Evolutionary conservation across 2,329 filamentous ascomycete genomes (phyloP).

Genomic region (Cercospora berteroae): DNA sequence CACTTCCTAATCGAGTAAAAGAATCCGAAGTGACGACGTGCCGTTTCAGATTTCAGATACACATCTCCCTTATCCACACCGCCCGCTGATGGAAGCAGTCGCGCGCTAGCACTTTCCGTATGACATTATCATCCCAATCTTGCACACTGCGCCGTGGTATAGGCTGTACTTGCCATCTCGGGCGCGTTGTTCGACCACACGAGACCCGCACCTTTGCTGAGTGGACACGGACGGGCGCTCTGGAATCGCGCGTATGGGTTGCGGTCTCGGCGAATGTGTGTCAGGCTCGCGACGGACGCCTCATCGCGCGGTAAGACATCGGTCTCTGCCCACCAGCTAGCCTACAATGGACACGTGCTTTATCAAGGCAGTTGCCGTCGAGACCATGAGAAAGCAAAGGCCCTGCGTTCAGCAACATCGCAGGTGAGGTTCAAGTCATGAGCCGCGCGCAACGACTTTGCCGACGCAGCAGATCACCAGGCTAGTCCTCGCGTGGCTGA

Average conservation of each 20-base stretch:
- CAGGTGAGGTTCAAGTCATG: conserved; percentile 6
- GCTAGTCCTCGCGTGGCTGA: conserved; percentile 5
- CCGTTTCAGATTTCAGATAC: conserved; percentile 11
- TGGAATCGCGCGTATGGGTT: background rate
- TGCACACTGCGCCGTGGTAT: conserved; percentile 7
- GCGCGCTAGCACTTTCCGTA: conserved; percentile 1
- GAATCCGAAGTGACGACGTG: conserved; percentile 16
- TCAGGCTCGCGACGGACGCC: background rate
- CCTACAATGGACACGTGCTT: background rate
- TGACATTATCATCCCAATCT: conserved; percentile 1
- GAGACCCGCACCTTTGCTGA: background rate
- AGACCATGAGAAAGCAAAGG: background rate
- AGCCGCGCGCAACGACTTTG: background rate
- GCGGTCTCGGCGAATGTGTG: background rate
- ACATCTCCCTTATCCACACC: conserved; percentile 1
- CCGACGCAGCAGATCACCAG: conserved; percentile 6
- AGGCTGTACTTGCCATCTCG: conserved; percentile 1
- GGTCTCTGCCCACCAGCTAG: background rate
- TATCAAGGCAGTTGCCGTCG: background rate
- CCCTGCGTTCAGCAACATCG: background rate
- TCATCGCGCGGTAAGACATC: conserved; percentile 2
- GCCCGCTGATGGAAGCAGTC: conserved; percentile 8
- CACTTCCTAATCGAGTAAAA: conserved; percentile 20
- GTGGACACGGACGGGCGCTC: background rate
- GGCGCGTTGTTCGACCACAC: background rate